Evolutionary conservation across 2,329 filamentous ascomycete genomes (phyloP), one percentile per base, ranked within the genome.

Genomic region (Arachnopeziza araneosa): DNA sequence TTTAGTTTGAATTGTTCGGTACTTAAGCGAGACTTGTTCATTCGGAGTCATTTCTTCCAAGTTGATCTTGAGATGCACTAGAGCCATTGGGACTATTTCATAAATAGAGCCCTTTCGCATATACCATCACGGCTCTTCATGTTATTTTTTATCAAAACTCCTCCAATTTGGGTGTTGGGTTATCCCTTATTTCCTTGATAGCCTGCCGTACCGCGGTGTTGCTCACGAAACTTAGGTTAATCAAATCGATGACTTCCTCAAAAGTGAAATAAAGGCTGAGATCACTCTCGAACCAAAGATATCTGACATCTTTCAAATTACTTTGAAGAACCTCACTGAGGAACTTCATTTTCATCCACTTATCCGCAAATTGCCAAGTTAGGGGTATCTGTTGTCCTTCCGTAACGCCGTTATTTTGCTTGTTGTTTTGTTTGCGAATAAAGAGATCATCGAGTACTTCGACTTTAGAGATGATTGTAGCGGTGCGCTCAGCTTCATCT

Each of bases 261-360:
- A 76, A 78, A 0, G 80, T 78, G 66, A 87, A 88, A 70, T 87
- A 85, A 48, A 87, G 70, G 63, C 84, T 86, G 50, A 88, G 75
- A 70, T 87, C 84, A 71, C 84, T 85, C 63, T 88, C 84, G 67
- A 82, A 78, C 85, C 85, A 88, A 48, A 88, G 72, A 63, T 78
- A 87, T 60, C 77, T 78, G 59, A 88, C 81, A 63, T 88, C 85
- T 63, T 81, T 81, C 57, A 88, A 75, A 67, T 88, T 87, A 66
- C 84, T 86, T 75, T 88, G 85, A 64, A 88, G 75, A 26, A 88
- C 80, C 70, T 88, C 82, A 63, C 81, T 81, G 21, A 88, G 75
- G 66, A 83, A 88, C 72, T 87, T 84, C 61, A 88, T 77, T 54
- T 84, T 79, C 60, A 88, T 75, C 85, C 85, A 88, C 54, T 78